Percentiles rank a stretch among this genome's conserved stretches.
phyloP scores from a whole-genome alignment of 129 eudicot genomes.

The Pittosporum tobira region DNA sequence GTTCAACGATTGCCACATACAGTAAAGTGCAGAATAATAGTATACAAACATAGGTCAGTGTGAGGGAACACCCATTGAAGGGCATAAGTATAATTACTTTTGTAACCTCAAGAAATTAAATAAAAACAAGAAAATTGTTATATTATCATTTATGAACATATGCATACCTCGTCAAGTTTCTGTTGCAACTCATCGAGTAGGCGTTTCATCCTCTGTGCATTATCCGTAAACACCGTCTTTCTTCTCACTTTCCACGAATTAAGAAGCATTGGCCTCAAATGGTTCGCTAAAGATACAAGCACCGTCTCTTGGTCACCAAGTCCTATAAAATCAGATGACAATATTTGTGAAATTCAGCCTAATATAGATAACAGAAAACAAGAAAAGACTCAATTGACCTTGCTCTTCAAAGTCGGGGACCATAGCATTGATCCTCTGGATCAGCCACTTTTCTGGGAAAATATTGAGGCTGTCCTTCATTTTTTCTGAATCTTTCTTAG shows the following conservation, averaged over 20 bases:
- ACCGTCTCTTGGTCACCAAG: constrained; percentile 63
- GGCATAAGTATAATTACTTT: neutral
- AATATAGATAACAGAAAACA: neutral
- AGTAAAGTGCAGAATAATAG: neutral
- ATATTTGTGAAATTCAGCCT: constrained; percentile 11
- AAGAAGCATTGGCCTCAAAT: constrained; percentile 86
- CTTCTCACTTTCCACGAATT: constrained; percentile 78
- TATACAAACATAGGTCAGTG: neutral
- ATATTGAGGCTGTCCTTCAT: constrained; percentile 31
- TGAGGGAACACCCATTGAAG: neutral
- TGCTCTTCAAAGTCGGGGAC: constrained; percentile 93
- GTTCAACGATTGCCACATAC: constrained; percentile 4
- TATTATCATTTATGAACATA: no score
- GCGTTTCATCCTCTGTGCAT: constrained; percentile 60
- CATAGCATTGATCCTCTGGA: constrained; percentile 39
- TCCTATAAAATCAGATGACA: constrained; percentile 33
- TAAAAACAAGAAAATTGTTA: neutral
- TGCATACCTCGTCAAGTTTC: constrained; percentile 83
- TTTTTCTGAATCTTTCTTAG: constrained; percentile 35
- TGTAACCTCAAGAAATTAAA: neutral
- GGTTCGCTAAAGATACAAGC: constrained; percentile 56
- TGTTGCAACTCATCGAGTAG: constrained; percentile 69
- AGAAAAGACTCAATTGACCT: constrained; percentile 30
- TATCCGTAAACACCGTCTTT: constrained; percentile 75
- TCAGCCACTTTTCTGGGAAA: constrained; percentile 64